A percentile compares a stretch with the other conserved stretches of the same genome.
These are phyloP conservation scores for Cystofilobasidium capitatum DNA, from an alignment of 768 basidiomycete species.

Conservation along the genomic window DNA sequence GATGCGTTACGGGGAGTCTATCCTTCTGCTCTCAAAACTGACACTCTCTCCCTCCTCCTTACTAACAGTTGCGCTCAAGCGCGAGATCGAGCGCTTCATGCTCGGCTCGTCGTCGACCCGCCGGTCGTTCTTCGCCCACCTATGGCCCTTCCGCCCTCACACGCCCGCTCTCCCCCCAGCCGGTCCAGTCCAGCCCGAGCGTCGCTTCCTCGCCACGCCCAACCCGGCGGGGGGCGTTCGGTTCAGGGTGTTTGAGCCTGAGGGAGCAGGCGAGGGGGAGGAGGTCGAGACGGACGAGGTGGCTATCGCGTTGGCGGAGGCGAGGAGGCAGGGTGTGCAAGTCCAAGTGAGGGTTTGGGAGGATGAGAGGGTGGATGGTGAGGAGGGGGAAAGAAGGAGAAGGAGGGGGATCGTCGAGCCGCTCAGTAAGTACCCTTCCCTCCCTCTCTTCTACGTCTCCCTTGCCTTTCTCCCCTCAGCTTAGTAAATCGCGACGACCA, in stretches of 20 bases:
- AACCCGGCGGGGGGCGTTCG: neutral
- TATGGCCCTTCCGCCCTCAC: neutral
- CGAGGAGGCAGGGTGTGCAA: neutral
- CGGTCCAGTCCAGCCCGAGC: neutral
- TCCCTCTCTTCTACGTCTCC: neutral
- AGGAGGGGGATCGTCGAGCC: neutral
- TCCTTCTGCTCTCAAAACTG: neutral
- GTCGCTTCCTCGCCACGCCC: neutral
- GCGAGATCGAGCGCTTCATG: neutral
- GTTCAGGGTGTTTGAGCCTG: neutral
- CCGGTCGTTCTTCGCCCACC: neutral
- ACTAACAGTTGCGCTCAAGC: neutral
- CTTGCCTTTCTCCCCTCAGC: neutral
- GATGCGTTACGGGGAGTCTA: too few species aligned
- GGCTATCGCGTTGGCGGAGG: neutral
- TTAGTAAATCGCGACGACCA: neutral
- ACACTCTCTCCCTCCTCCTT: neutral
- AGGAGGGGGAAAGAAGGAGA: neutral
- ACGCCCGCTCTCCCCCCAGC: neutral
- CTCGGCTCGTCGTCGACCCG: neutral
- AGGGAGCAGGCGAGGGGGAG: neutral
- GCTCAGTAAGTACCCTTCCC: neutral
- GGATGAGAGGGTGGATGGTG: neutral
- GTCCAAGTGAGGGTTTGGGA: neutral
- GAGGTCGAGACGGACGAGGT: neutral